These are phyloP conservation scores for Gossypium herbaceum DNA, from an alignment of 345 rosid species.

Conservation along the genomic window DNA sequence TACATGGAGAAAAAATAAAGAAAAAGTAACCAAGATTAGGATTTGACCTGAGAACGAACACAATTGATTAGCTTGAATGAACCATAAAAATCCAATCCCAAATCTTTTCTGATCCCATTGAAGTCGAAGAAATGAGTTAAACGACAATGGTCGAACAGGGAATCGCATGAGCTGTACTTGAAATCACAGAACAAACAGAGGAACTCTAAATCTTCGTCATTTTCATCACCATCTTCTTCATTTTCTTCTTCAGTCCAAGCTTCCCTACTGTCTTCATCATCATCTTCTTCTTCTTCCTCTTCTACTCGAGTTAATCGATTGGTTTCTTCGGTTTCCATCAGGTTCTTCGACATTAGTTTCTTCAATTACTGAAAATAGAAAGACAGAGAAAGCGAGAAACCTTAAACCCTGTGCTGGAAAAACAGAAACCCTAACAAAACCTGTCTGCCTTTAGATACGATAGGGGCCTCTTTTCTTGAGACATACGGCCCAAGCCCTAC, in stretches of 20 bases:
- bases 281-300: conserved; percentile 21
- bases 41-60: conserved; percentile 64
- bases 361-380: not conserved
- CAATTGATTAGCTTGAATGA: conserved; percentile 85
- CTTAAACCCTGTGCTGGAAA: not conserved
- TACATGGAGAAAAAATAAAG: not conserved
- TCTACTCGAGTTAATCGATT: conserved; percentile 19
- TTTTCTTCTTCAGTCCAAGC: conserved; percentile 62
- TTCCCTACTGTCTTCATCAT: conserved; percentile 17
- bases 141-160: conserved; percentile 61
- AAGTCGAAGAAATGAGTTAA: conserved; percentile 58
- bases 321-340: conserved; percentile 9
- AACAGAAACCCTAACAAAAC: conserved; percentile 1
- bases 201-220: conserved; percentile 32
- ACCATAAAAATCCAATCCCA: conserved; percentile 66
- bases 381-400: not conserved
- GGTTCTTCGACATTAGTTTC: conserved; percentile 16
- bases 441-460: not conserved
- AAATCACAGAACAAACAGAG: conserved; percentile 68
- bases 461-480: not conserved
- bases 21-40: not conserved
- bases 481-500: not conserved
- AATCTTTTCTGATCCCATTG: conserved; percentile 35
- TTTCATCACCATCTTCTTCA: conserved; percentile 43
- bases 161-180: conserved; percentile 40